Evolutionary conservation across 2,329 filamentous ascomycete species (phyloP).

Genomic region (Arthroderma sp.): DNA sequence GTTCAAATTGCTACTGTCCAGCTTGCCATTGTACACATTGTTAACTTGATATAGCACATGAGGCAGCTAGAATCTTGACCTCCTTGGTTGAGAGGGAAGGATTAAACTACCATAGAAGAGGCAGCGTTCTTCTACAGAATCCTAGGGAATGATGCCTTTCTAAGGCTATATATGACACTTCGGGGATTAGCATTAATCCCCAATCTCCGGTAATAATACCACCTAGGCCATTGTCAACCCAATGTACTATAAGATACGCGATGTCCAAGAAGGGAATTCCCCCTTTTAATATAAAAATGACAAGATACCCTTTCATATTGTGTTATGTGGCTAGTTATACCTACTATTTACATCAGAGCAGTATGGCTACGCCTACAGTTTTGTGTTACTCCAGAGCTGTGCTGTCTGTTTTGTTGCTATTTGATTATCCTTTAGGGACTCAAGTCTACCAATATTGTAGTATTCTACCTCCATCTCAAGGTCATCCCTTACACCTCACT

Average conservation of each 20-base stretch:
- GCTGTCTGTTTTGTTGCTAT: neutral
- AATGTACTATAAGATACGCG: neutral
- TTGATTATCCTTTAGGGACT: too few relatives aligned
- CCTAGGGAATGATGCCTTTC: neutral
- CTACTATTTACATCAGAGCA: neutral
- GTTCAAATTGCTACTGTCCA: neutral
- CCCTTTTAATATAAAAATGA: neutral
- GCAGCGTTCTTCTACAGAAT: neutral
- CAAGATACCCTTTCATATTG: neutral
- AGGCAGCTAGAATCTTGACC: constrained; percentile 13
- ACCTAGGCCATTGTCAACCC: neutral
- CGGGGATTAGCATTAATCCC: neutral
- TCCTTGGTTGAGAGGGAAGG: constrained; percentile 11
- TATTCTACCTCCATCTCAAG: too few relatives aligned
- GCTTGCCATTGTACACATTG: neutral
- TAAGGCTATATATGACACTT: neutral
- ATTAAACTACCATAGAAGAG: neutral
- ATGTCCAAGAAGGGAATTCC: neutral
- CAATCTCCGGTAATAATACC: neutral
- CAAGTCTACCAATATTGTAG: too few relatives aligned
- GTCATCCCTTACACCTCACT: too few relatives aligned
- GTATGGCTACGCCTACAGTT: neutral
- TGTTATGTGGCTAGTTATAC: neutral
- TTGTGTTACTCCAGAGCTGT: neutral
- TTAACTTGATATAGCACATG: constrained; percentile 11